Evolutionary conservation across 1,284 basidiomycete species (phyloP).

Genomic region (Malassezia globosa): DNA sequence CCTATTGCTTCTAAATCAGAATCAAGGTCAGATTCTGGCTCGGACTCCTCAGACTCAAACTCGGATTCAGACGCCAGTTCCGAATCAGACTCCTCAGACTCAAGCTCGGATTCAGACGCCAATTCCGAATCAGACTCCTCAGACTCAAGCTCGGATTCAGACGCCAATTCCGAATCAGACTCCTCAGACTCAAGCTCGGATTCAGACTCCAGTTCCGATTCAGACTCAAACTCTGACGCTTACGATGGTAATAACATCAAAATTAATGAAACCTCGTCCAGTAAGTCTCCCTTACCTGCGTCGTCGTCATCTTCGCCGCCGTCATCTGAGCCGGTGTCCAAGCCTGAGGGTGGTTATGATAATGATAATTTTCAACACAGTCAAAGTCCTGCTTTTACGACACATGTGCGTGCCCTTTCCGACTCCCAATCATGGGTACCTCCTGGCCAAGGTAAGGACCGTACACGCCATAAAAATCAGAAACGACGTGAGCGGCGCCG

Average conservation of each 20-base stretch:
- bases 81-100: not conserved
- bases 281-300: no score
- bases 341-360: no score
- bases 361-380: no score
- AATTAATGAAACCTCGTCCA: no score
- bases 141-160: slow-evolving; percentile 1
- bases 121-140: slow-evolving; percentile 4
- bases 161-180: slow-evolving; percentile 5
- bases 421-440: slow-evolving; percentile 14
- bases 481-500: slow-evolving; percentile 17
- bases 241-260: no score
- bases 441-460: slow-evolving; percentile 23
- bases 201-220: not conserved
- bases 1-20: slow-evolving; percentile 17
- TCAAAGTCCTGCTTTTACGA: no score
- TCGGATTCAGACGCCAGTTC: not conserved
- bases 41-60: slow-evolving; percentile 2
- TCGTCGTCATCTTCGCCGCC: no score
- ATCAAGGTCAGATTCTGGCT: slow-evolving; percentile 7
- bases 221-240: not conserved
- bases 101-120: not conserved
- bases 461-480: slow-evolving; percentile 27
- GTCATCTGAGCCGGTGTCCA: no score
- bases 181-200: not conserved
- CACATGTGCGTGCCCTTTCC: no score